These are phyloP conservation scores for Pterula multifida DNA, from an alignment of 1,284 basidiomycete species.

Conservation along the genomic window DNA sequence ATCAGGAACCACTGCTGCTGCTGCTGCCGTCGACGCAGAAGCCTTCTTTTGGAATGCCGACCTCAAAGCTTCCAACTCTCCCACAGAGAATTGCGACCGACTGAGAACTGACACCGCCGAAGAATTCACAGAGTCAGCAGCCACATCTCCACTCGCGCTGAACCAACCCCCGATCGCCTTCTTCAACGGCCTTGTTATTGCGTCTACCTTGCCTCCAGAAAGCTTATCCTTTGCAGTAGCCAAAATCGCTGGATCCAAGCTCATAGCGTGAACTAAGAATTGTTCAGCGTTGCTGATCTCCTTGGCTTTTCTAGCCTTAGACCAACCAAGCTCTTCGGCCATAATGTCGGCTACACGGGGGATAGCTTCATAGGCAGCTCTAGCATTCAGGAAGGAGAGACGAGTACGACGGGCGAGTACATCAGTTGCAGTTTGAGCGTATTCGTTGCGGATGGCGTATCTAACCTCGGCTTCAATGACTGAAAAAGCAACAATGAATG, in stretches of 20 bases:
- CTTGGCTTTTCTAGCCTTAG: constrained; percentile 36
- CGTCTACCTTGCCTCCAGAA: background rate
- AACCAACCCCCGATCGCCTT: constrained; percentile 13
- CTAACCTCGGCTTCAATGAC: constrained; percentile 90
- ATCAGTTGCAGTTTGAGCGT: constrained; percentile 83
- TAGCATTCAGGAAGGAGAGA: constrained; percentile 87
- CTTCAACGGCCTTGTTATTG: background rate
- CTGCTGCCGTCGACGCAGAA: background rate
- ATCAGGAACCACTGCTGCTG: background rate
- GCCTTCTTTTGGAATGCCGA: constrained; percentile 34
- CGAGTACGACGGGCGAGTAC: constrained; percentile 88
- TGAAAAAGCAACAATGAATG: constrained; percentile 14
- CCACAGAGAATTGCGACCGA: constrained; percentile 45
- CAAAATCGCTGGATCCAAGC: constrained; percentile 31
- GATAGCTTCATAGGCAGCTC: constrained; percentile 76
- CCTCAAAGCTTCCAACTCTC: constrained; percentile 48
- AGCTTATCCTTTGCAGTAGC: background rate
- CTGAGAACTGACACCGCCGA: constrained; percentile 19
- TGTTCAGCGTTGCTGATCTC: constrained; percentile 48
- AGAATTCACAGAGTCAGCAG: constrained; percentile 11
- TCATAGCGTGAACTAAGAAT: constrained; percentile 66
- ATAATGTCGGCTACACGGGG: constrained; percentile 89
- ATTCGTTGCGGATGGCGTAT: constrained; percentile 86
- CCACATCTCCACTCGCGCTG: constrained; percentile 7
- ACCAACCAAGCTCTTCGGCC: constrained; percentile 80